A percentile compares a stretch with the other conserved stretches of the same genome.
Evolutionary conservation across 306 rosid species (phyloP).

Genomic region (Vachellia collinsii): DNA sequence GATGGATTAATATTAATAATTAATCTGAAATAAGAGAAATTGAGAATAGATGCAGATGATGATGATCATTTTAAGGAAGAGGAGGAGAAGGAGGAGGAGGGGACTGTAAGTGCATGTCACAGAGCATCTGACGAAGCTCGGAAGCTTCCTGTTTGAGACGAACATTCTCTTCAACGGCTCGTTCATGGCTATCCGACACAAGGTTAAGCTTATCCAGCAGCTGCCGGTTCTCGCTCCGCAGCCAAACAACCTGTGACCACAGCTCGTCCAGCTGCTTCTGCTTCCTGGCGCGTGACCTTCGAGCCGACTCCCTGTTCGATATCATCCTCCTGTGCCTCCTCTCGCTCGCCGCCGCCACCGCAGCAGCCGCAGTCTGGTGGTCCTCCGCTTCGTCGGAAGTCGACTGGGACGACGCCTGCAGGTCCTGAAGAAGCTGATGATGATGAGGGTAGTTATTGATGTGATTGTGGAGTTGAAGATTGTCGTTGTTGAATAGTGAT

Average conservation of each 20-base stretch:
- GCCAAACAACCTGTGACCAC: slow-evolving; percentile 96
- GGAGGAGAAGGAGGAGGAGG: slow-evolving; percentile 14
- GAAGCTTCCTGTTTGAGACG: slow-evolving; percentile 75
- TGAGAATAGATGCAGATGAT: too few species aligned
- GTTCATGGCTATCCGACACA: slow-evolving; percentile 67
- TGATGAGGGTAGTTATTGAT: slow-evolving; percentile 28
- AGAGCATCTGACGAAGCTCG: slow-evolving; percentile 75
- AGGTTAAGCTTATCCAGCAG: slow-evolving; percentile 71
- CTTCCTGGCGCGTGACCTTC: slow-evolving; percentile 90
- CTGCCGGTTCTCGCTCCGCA: slow-evolving; percentile 78
- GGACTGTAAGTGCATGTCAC: slow-evolving; percentile 65
- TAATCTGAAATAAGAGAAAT: too few species aligned
- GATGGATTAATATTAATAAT: too few species aligned
- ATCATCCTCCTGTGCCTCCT: slow-evolving; percentile 91
- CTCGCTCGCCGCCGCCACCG: slow-evolving; percentile 47
- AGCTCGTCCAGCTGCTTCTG: slow-evolving; percentile 93
- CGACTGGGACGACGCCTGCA: slow-evolving; percentile 47
- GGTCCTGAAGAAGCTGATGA: slow-evolving; percentile 39
- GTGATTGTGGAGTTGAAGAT: slow-evolving; percentile 30
- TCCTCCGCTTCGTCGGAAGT: slow-evolving; percentile 89
- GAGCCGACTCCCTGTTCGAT: slow-evolving; percentile 94
- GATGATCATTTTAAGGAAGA: background rate
- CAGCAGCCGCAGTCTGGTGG: background rate
- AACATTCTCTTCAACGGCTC: slow-evolving; percentile 65
- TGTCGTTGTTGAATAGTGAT: slow-evolving; percentile 24